phyloP scores from a whole-genome alignment of 1,139 yeast species.

The Sugiyamaella castrensis region DNA sequence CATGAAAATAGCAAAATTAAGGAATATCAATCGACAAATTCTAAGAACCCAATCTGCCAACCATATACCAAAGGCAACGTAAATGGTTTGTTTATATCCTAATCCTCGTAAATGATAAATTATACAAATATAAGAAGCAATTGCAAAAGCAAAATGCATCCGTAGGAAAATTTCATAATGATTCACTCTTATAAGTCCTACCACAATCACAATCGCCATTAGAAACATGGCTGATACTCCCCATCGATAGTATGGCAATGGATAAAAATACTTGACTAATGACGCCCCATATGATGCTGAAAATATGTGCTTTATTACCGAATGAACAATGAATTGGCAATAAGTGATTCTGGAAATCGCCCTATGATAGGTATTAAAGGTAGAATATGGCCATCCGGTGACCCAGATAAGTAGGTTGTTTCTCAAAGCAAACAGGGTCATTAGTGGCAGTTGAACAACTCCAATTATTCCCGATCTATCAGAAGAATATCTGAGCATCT shows the following conservation, averaged over 20 bases:
- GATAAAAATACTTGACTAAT: slow-evolving; percentile 35
- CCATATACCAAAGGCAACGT: slow-evolving; percentile 44
- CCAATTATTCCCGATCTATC: slow-evolving; percentile 62
- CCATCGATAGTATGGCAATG: slow-evolving; percentile 42
- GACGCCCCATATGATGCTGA: slow-evolving; percentile 37
- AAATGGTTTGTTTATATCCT: slow-evolving; percentile 48
- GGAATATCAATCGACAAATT: slow-evolving; percentile 37
- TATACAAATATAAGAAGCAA: slow-evolving; percentile 46
- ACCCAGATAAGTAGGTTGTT: slow-evolving; percentile 55
- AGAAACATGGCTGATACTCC: slow-evolving; percentile 57
- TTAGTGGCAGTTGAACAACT: slow-evolving; percentile 53
- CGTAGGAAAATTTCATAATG: slow-evolving; percentile 49
- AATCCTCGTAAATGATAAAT: slow-evolving; percentile 49
- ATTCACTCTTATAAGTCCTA: slow-evolving; percentile 49
- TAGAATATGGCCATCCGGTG: slow-evolving; percentile 62
- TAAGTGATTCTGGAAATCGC: slow-evolving; percentile 56
- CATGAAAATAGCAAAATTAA: slow-evolving; percentile 41
- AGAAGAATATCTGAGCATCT: slow-evolving; percentile 47
- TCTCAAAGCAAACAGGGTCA: slow-evolving; percentile 58
- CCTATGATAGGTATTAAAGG: slow-evolving; percentile 57
- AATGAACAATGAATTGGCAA: slow-evolving; percentile 44
- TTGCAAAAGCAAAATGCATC: slow-evolving; percentile 44
- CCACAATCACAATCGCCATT: slow-evolving; percentile 47
- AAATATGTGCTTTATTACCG: slow-evolving; percentile 39
- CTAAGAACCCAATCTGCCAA: slow-evolving; percentile 43